Percentiles rank a stretch among this genome's conserved stretches.
These are phyloP conservation scores for Populus tomentosa DNA, from an alignment of 441 rosid genomes.

Conservation along the genomic window DNA sequence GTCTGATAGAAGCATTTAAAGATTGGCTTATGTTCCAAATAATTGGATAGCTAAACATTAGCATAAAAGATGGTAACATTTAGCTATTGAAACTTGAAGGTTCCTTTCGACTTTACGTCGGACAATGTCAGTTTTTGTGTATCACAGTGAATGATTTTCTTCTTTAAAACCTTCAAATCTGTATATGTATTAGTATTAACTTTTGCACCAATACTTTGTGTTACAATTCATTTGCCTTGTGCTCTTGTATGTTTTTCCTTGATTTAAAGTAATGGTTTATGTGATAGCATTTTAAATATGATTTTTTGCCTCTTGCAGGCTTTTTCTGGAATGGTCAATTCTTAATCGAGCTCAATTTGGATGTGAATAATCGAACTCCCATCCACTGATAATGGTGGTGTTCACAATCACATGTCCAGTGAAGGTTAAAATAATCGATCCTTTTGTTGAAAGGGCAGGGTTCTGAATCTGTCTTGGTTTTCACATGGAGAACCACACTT, in stretches of 20 bases:
- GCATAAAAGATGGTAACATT: neutral
- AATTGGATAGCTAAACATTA: neutral
- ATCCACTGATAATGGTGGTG: neutral
- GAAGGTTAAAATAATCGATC: constrained; percentile 9
- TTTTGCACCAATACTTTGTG: neutral
- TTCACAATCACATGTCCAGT: neutral
- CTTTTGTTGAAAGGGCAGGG: constrained; percentile 7
- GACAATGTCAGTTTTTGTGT: neutral
- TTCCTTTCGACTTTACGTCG: neutral
- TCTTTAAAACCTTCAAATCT: neutral
- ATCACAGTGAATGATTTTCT: neutral
- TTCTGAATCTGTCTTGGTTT: constrained; percentile 18
- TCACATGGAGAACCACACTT: constrained; percentile 35
- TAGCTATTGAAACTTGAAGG: neutral
- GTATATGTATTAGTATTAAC: too few relatives aligned
- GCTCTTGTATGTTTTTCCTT: neutral
- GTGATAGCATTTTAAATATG: neutral
- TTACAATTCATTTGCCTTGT: neutral
- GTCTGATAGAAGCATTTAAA: neutral
- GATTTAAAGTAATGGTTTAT: neutral
- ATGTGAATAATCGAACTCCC: neutral
- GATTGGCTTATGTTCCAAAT: neutral
- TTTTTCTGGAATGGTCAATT: constrained; percentile 11
- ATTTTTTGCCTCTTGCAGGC: constrained; percentile 22
- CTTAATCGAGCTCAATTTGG: constrained; percentile 3